Conservation (phyloP, 768 basidiomycete genomes). For the Boletellus ananas region DNA sequence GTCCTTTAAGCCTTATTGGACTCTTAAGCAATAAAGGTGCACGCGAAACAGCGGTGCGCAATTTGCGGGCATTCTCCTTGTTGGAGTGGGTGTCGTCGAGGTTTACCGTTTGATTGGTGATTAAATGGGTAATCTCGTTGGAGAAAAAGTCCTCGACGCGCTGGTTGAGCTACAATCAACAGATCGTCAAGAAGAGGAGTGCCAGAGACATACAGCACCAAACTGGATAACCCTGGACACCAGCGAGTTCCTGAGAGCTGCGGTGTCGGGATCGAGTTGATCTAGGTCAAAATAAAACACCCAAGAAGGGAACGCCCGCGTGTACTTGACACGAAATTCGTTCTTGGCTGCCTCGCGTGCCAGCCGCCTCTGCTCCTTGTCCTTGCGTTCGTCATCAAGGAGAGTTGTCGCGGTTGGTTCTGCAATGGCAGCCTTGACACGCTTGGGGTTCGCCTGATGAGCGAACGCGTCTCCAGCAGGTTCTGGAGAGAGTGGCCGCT, state of each 20-base stretch:
- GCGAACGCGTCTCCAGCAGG: slow-evolving; percentile 30
- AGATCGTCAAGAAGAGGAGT: background rate
- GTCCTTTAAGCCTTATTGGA: slow-evolving; percentile 57
- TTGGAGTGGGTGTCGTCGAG: slow-evolving; percentile 38
- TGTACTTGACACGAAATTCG: slow-evolving; percentile 83
- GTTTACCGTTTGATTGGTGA: slow-evolving; percentile 55
- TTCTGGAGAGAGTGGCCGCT: slow-evolving; percentile 53
- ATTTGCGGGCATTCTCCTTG: slow-evolving; percentile 62
- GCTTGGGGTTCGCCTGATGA: slow-evolving; percentile 37
- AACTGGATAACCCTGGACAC: slow-evolving; percentile 59
- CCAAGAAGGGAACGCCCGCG: slow-evolving; percentile 77
- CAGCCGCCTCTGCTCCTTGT: slow-evolving; percentile 44
- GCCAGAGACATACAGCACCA: slow-evolving; percentile 63
- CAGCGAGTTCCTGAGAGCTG: slow-evolving; percentile 39
- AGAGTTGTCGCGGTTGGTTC: slow-evolving; percentile 19
- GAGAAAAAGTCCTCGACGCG: slow-evolving; percentile 87
- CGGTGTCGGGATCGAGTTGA: slow-evolving; percentile 35
- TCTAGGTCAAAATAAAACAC: slow-evolving; percentile 83
- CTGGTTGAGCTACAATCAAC: slow-evolving; percentile 39
- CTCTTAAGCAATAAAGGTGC: slow-evolving; percentile 46
- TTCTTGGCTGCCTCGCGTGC: slow-evolving; percentile 55
- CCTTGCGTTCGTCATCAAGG: slow-evolving; percentile 39
- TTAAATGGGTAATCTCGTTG: slow-evolving; percentile 80
- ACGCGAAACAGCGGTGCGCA: slow-evolving; percentile 23
- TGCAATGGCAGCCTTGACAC: slow-evolving; percentile 36